phyloP scores from a whole-genome alignment of 805 yeast species.

The Lachancea waltii region DNA sequence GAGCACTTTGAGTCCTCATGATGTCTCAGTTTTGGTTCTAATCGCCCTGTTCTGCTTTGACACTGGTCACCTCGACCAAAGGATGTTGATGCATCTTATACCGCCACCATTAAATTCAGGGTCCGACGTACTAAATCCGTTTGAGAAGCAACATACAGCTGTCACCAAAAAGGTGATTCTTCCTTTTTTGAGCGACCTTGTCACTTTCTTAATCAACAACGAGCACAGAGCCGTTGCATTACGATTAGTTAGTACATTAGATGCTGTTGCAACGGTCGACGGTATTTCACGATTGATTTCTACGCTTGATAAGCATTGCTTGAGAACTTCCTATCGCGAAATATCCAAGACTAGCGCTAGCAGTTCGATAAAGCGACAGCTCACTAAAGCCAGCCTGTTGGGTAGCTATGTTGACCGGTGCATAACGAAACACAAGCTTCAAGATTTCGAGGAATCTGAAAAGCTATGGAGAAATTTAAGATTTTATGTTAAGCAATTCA shows the following conservation, averaged over 20 bases:
- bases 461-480: constrained; percentile 9
- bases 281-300: constrained; percentile 5
- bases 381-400: constrained; percentile 6
- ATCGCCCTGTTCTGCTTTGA: constrained; percentile 18
- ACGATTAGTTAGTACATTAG: constrained; percentile 8
- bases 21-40: constrained; percentile 19
- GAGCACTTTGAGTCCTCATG: constrained; percentile 22
- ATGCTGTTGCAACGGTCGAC: constrained; percentile 4
- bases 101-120: constrained; percentile 2
- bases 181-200: constrained; percentile 4
- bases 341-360: not conserved
- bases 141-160: not conserved
- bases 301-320: constrained; percentile 4
- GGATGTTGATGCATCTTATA: constrained; percentile 1
- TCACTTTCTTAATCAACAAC: constrained; percentile 4
- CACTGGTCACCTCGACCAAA: constrained; percentile 2
- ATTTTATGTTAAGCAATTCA: constrained; percentile 2
- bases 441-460: constrained; percentile 11
- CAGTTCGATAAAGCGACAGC: constrained; percentile 3
- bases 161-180: not conserved
- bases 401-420: constrained; percentile 7
- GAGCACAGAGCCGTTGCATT: constrained; percentile 2
- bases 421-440: constrained; percentile 5
- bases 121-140: not conserved
- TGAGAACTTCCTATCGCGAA: constrained; percentile 2